Percentiles rank a stretch among this genome's conserved stretches.
Evolutionary conservation across 441 rosid species (phyloP).

Genomic region (Adansonia madagascariensis): DNA sequence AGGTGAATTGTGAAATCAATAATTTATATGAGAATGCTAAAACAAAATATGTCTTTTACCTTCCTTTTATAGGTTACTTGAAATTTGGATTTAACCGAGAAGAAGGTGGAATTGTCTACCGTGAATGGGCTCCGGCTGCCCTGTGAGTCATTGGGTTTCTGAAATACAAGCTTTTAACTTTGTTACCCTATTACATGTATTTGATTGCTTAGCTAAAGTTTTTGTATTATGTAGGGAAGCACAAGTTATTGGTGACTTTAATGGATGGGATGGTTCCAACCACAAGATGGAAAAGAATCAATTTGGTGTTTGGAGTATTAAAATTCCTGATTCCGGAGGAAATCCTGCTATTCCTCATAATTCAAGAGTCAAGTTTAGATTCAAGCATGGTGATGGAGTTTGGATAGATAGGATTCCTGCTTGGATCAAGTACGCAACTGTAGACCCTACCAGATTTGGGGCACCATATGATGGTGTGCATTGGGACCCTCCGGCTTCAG

Average conservation of each 20-base stretch:
- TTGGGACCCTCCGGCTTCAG: conserved; percentile 78
- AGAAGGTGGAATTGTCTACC: conserved; percentile 65
- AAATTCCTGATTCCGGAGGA: conserved; percentile 59
- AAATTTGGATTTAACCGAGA: conserved; percentile 76
- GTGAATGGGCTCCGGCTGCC: conserved; percentile 95
- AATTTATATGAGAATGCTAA: not conserved
- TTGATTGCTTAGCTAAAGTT: conserved; percentile 29
- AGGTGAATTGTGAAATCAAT: not conserved
- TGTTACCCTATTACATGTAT: not conserved
- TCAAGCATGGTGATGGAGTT: conserved; percentile 65
- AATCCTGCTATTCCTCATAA: conserved; percentile 71
- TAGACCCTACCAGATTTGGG: conserved; percentile 63
- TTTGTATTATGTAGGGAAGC: conserved; percentile 63
- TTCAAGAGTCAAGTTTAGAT: conserved; percentile 74
- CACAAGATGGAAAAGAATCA: conserved; percentile 75
- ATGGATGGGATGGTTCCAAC: conserved; percentile 81
- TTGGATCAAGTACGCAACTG: conserved; percentile 75
- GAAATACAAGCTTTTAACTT: conserved; percentile 11
- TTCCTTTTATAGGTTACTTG: conserved; percentile 57
- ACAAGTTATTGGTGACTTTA: conserved; percentile 76
- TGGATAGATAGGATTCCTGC: conserved; percentile 83
- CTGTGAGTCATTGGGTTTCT: conserved; percentile 48
- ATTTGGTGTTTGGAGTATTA: conserved; percentile 83
- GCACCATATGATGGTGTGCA: conserved; percentile 84
- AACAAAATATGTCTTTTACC: not conserved